Percentiles rank a stretch among this genome's conserved stretches.
Evolutionary conservation across 1,284 basidiomycete species (phyloP).

Genomic region (Leucoagaricus sp.): DNA sequence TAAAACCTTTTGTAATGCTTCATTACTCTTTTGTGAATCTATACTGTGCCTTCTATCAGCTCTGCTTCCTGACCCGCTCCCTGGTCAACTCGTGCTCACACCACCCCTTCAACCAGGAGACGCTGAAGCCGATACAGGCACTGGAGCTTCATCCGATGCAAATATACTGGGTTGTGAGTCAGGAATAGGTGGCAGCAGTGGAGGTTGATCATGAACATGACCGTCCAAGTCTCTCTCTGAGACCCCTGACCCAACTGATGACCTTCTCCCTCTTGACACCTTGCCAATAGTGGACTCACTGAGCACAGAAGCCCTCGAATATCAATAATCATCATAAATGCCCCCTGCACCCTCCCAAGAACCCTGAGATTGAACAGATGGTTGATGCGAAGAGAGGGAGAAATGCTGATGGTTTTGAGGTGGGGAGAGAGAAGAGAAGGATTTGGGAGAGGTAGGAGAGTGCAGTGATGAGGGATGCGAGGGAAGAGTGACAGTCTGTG

Average conservation of each 20-base stretch:
- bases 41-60: neutral
- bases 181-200: slow-evolving; percentile 41
- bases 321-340: slow-evolving; percentile 76
- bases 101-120: no score
- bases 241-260: slow-evolving; percentile 23
- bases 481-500: slow-evolving; percentile 10
- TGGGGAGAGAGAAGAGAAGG: slow-evolving; percentile 14
- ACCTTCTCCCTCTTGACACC: neutral
- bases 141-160: neutral
- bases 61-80: neutral
- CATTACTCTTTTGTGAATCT: slow-evolving; percentile 9
- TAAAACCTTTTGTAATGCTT: neutral
- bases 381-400: slow-evolving; percentile 1
- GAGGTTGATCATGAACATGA: slow-evolving; percentile 20
- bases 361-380: slow-evolving; percentile 23
- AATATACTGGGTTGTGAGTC: slow-evolving; percentile 20
- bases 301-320: slow-evolving; percentile 59
- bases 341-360: slow-evolving; percentile 62
- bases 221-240: slow-evolving; percentile 26
- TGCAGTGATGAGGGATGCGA: slow-evolving; percentile 7
- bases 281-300: slow-evolving; percentile 3
- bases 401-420: slow-evolving; percentile 1
- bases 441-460: slow-evolving; percentile 12
- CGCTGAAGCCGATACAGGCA: no score
- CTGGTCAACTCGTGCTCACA: no score